phyloP scores from a whole-genome alignment of 164 flowering plant species.

The Annona squamosa region DNA sequence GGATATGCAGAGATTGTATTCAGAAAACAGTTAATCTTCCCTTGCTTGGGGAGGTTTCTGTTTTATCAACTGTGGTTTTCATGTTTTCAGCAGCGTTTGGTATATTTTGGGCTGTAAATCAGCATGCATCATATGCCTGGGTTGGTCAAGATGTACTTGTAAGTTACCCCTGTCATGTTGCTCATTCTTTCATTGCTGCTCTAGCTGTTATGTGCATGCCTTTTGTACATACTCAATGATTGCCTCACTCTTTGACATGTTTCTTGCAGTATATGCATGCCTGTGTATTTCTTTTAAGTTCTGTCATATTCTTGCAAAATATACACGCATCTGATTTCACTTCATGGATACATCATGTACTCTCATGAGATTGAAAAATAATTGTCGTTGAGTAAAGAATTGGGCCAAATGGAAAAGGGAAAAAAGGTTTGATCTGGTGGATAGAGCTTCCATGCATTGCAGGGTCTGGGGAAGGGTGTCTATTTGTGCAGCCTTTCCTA shows the following conservation, averaged over 20 bases:
- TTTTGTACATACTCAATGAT: background rate
- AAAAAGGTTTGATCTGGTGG: no score
- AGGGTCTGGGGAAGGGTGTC: no score
- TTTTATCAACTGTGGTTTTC: constrained; percentile 46
- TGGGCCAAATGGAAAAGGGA: no score
- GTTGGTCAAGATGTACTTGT: constrained; percentile 95
- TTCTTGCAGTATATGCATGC: background rate
- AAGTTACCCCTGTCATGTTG: constrained; percentile 23
- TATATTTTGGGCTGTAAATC: constrained; percentile 60
- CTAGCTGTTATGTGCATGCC: background rate
- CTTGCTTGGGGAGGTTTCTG: constrained; percentile 50
- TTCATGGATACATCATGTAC: background rate
- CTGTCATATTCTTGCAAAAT: background rate
- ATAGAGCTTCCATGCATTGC: no score
- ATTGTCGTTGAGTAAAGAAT: no score
- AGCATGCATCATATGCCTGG: constrained; percentile 77
- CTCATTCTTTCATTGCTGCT: constrained; percentile 1
- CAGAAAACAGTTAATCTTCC: constrained; percentile 49
- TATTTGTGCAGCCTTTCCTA: no score
- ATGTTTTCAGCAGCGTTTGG: constrained; percentile 57
- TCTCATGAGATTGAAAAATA: no score
- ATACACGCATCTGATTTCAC: background rate
- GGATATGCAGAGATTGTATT: constrained; percentile 38
- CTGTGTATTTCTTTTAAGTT: background rate
- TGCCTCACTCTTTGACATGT: background rate